Evolutionary conservation across 2,329 filamentous ascomycete genomes (phyloP).

Genomic region (Aspergillus sp.): DNA sequence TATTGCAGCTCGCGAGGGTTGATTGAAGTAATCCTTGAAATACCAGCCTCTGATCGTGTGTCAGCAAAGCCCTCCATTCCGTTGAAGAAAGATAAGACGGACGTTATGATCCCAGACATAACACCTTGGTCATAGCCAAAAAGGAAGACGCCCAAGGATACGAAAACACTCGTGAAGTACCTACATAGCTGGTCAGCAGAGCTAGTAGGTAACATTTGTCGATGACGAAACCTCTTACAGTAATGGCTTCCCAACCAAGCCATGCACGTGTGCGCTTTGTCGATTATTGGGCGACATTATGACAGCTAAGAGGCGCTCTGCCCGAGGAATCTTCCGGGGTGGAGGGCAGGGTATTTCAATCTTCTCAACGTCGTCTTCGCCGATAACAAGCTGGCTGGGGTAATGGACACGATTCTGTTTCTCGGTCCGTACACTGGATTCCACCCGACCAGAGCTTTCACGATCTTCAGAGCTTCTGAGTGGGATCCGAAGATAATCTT

Average conservation of each 20-base stretch:
- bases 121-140: constrained; percentile 68
- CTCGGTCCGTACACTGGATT: constrained; percentile 35
- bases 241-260: constrained; percentile 92
- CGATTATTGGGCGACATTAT: constrained; percentile 81
- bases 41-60: constrained; percentile 66
- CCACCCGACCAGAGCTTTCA: constrained; percentile 53
- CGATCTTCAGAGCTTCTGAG: constrained; percentile 67
- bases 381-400: constrained; percentile 51
- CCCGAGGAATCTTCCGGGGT: constrained; percentile 63
- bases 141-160: constrained; percentile 64
- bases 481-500: constrained; percentile 76
- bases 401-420: constrained; percentile 71
- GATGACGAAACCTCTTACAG: constrained; percentile 63
- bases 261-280: constrained; percentile 72
- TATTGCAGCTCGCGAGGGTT: constrained; percentile 82
- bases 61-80: constrained; percentile 15
- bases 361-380: constrained; percentile 39
- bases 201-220: constrained; percentile 7
- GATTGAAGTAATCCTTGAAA: constrained; percentile 89
- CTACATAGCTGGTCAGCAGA: constrained; percentile 50
- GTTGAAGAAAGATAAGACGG: constrained; percentile 24
- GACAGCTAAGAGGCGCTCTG: constrained; percentile 70
- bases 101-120: constrained; percentile 71
- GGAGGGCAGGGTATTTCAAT: constrained; percentile 72
- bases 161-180: constrained; percentile 87